Evolutionary conservation across 106 monocot species (phyloP).

Genomic region (Acorus calamus): DNA sequence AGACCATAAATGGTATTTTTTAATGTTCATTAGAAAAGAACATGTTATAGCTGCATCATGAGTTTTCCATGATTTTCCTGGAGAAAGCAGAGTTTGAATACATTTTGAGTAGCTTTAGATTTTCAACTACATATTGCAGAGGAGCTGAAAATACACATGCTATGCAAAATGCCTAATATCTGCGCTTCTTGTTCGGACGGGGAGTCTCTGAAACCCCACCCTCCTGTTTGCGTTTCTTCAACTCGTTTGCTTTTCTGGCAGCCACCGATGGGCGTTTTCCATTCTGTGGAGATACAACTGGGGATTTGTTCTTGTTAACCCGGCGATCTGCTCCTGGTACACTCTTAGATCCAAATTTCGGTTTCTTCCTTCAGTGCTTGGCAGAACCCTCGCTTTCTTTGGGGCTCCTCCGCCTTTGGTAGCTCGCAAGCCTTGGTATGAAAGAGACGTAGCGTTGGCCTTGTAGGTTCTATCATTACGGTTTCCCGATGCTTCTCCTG

Average conservation of each 20-base stretch:
- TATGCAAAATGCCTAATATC: too few species aligned
- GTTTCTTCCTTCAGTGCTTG: background rate
- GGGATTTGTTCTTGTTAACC: background rate
- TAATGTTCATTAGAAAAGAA: too few species aligned
- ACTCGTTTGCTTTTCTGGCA: slow-evolving; percentile 64
- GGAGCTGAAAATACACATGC: background rate
- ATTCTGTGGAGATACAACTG: too few species aligned
- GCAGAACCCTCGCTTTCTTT: slow-evolving; percentile 34
- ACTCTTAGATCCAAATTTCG: slow-evolving; percentile 6
- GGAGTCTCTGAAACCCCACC: slow-evolving; percentile 36
- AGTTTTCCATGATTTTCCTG: too few species aligned
- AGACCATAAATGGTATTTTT: too few species aligned
- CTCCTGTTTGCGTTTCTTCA: slow-evolving; percentile 63
- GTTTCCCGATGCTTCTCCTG: slow-evolving; percentile 8
- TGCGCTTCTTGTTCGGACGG: slow-evolving; percentile 38
- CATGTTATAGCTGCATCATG: too few species aligned
- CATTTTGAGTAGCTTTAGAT: too few species aligned
- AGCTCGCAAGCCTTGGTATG: slow-evolving; percentile 72
- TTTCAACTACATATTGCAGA: background rate
- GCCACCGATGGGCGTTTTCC: slow-evolving; percentile 78
- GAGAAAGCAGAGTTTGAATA: too few species aligned
- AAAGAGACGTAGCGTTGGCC: slow-evolving; percentile 28
- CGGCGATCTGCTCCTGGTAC: slow-evolving; percentile 2
- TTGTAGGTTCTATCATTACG: slow-evolving; percentile 19
- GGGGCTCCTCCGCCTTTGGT: slow-evolving; percentile 60